These are phyloP conservation scores for Vanrija pseudolonga DNA, from an alignment of 1,284 basidiomycete species.

Conservation along the genomic window DNA sequence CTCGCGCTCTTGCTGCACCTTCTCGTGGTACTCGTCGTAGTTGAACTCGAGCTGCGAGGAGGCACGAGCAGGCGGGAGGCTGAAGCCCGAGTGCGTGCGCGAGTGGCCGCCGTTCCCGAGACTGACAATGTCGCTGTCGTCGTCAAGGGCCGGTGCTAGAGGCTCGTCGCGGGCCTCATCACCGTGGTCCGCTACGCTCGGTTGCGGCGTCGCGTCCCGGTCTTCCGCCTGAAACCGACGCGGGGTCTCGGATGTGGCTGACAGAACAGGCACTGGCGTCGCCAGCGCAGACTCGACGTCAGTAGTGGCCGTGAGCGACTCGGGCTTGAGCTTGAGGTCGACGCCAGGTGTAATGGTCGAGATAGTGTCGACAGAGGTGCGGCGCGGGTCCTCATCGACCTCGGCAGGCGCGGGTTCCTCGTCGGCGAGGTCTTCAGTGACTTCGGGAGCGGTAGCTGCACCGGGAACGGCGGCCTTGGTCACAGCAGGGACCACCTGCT, in stretches of 20 bases:
- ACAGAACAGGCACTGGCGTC: background rate
- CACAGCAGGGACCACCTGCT: too few relatives aligned
- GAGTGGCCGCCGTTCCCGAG: constrained; percentile 4
- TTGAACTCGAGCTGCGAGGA: constrained; percentile 18
- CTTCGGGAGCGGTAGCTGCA: background rate
- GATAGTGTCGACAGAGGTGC: background rate
- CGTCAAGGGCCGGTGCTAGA: constrained; percentile 4
- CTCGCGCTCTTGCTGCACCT: too few relatives aligned
- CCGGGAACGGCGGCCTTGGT: background rate
- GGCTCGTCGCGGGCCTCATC: background rate
- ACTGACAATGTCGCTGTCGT: constrained; percentile 18
- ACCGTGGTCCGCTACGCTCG: background rate
- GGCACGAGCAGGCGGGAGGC: constrained; percentile 15
- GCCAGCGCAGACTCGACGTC: background rate
- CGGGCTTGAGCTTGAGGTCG: background rate
- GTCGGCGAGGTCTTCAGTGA: background rate
- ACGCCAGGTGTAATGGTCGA: background rate
- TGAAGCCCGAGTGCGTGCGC: constrained; percentile 4
- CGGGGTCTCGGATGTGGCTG: background rate
- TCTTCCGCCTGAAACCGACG: background rate
- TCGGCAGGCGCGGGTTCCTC: background rate
- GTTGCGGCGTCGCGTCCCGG: constrained; percentile 1
- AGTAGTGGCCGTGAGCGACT: background rate
- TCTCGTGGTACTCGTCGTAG: constrained; percentile 17
- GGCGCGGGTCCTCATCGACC: background rate